Percentiles rank a stretch among this genome's conserved stretches.
Evolutionary conservation across 352 stramenopile genomes (phyloP).

Genomic region (Aphanomyces cochlioides): DNA sequence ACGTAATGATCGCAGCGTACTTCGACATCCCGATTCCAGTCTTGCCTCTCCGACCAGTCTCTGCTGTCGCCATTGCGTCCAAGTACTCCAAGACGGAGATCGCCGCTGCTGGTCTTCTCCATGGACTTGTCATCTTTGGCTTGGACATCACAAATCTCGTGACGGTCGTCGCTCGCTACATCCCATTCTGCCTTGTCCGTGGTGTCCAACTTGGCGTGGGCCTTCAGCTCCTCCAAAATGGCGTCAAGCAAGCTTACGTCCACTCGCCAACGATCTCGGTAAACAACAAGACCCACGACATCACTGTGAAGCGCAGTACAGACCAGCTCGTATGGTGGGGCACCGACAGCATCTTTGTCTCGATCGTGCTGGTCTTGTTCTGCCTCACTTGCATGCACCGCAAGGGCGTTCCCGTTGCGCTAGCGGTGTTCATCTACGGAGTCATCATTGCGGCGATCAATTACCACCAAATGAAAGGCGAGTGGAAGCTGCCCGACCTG

Average conservation of each 20-base stretch:
- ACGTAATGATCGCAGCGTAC: slow-evolving; percentile 71
- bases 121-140: slow-evolving; percentile 64
- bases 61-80: slow-evolving; percentile 85
- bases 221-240: slow-evolving; percentile 78
- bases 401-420: slow-evolving; percentile 52
- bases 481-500: slow-evolving; percentile 54
- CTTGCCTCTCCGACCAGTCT: slow-evolving; percentile 94
- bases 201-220: slow-evolving; percentile 91
- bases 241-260: slow-evolving; percentile 70
- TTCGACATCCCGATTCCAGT: slow-evolving; percentile 94
- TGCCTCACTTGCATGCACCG: slow-evolving; percentile 68
- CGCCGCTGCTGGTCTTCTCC: slow-evolving; percentile 81
- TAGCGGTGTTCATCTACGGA: slow-evolving; percentile 71
- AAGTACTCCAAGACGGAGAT: slow-evolving; percentile 74
- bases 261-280: slow-evolving; percentile 35
- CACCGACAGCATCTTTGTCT: slow-evolving; percentile 63
- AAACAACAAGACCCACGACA: slow-evolving; percentile 22
- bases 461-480: slow-evolving; percentile 44
- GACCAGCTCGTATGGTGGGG: slow-evolving; percentile 49
- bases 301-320: slow-evolving; percentile 13
- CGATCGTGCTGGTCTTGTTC: slow-evolving; percentile 60
- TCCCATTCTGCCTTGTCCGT: slow-evolving; percentile 84
- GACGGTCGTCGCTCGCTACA: slow-evolving; percentile 81
- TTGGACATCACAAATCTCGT: slow-evolving; percentile 86
- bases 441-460: slow-evolving; percentile 57